A percentile compares a stretch with the other conserved stretches of the same genome.
Conservation (phyloP, 2,329 filamentous ascomycete genomes). For the Colletotrichum eleusines region DNA sequence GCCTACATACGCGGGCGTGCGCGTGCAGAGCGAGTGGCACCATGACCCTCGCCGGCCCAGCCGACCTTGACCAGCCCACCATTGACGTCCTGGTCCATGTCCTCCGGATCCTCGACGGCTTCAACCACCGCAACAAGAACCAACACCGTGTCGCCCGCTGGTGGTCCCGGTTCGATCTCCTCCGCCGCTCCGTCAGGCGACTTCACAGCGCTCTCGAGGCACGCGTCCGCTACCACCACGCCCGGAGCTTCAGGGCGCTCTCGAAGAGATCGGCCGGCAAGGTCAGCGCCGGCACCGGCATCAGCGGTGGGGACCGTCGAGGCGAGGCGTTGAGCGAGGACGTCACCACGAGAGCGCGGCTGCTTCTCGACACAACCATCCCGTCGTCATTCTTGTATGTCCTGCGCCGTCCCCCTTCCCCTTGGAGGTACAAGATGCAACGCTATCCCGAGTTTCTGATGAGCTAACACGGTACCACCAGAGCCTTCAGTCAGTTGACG, state of each 20-base stretch:
- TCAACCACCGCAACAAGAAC: slow-evolving; percentile 89
- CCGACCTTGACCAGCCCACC: neutral
- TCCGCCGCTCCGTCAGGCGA: slow-evolving; percentile 74
- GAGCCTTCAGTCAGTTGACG: slow-evolving; percentile 76
- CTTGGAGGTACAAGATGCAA: too few species aligned
- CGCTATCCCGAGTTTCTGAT: neutral
- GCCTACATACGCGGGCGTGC: neutral
- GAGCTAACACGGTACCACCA: slow-evolving; percentile 45
- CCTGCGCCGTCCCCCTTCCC: neutral
- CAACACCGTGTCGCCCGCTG: slow-evolving; percentile 86
- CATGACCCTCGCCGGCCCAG: neutral
- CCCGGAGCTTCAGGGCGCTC: slow-evolving; percentile 26
- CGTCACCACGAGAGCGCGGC: slow-evolving; percentile 37
- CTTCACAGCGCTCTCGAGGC: slow-evolving; percentile 58
- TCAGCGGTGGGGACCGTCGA: neutral
- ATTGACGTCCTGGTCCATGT: slow-evolving; percentile 52
- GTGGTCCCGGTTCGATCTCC: slow-evolving; percentile 79
- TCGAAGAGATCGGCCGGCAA: slow-evolving; percentile 1
- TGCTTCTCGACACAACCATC: slow-evolving; percentile 49
- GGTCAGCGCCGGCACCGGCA: neutral
- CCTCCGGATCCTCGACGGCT: slow-evolving; percentile 73
- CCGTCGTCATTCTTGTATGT: slow-evolving; percentile 54
- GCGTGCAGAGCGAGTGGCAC: neutral
- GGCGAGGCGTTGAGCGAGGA: slow-evolving; percentile 16
- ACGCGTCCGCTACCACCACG: slow-evolving; percentile 21